Base-by-base conservation (phyloP, 495 filamentous ascomycete species). In the Penicillium odoratum region DNA sequence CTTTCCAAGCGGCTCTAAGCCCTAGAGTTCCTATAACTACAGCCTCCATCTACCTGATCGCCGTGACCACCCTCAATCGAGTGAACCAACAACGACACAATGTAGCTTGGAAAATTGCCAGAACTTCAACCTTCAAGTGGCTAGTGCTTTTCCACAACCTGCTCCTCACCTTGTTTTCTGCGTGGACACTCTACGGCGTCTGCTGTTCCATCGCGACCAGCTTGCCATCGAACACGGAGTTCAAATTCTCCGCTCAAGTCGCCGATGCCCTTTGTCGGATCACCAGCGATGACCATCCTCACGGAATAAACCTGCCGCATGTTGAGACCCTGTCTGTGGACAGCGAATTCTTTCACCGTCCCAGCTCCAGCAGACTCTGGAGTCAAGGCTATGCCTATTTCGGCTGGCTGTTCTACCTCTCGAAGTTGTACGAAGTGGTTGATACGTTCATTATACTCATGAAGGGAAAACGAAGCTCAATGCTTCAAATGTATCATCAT, bases 381-480 rank as follows among this genome's bases (percentile, higher is more conserved):
- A 52, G 50, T 40, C 53, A 31, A 21, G 53, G 61, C 33, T 33
- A 21, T 33, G 31, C 26, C 34, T 63, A 63, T 44, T 18, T 64
- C 6, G 88, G 87, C 67, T 96, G 91, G 91, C 70, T 90, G 44
- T 96, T 95, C 77, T 96, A 95, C 69, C 78, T 95, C 52, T 90
- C 86, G 80, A 96, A 96, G 76, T 92, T 94, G 74, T 96, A 96
- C 70, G 92, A 95, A 72, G 87, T 94, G 45, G 48, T 95, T 28
- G 92, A 96, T 70, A 95, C 91, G 11, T 73, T 86, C 28, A 91
- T 96, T 65, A 91, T 95, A 65, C 78, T 95, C 40, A 83, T 87
- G 44, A 93, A 94, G 76, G 92, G 92, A 49, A 94, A 92, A 77
- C 74, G 81, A 55, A 89, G 86, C 74, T 88, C 87, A 16, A 86